phyloP scores from a whole-genome alignment of 1,139 yeast genomes.

The Sugiyamaella japonica region DNA sequence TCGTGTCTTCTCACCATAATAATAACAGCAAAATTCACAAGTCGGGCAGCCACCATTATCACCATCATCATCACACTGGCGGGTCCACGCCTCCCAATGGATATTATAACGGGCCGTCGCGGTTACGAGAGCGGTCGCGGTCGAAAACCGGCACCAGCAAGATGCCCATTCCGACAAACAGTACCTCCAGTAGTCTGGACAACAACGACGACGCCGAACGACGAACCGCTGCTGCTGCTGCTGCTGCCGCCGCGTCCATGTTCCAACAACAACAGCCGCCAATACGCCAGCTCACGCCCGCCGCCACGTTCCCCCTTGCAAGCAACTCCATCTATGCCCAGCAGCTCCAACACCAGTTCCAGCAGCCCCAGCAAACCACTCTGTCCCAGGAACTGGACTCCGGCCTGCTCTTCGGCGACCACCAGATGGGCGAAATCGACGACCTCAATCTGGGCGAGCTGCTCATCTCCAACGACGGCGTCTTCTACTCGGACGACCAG shows the following conservation, averaged over 20 bases:
- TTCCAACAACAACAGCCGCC: neutral
- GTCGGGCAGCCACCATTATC: constrained; percentile 25
- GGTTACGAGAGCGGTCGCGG: constrained; percentile 5
- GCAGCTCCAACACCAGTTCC: constrained; percentile 4
- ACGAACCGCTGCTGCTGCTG: neutral
- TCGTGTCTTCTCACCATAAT: constrained; percentile 13
- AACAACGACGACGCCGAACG: constrained; percentile 4
- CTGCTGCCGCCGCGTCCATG: too few species aligned
- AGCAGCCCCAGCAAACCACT: constrained; percentile 1
- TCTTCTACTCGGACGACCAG: constrained; percentile 13
- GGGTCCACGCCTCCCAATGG: constrained; percentile 14
- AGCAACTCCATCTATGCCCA: constrained; percentile 9
- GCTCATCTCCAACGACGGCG: constrained; percentile 9
- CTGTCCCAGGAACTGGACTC: constrained; percentile 8
- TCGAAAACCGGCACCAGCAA: constrained; percentile 1
- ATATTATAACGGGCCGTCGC: constrained; percentile 6
- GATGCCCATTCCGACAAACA: neutral
- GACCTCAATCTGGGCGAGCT: constrained; percentile 13
- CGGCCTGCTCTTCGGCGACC: constrained; percentile 1
- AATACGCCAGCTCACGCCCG: neutral
- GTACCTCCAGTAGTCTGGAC: neutral
- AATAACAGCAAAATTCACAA: constrained; percentile 23
- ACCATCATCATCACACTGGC: constrained; percentile 19
- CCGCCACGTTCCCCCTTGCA: constrained; percentile 3
- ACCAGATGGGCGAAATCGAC: constrained; percentile 12